Conservation (phyloP, 148 eudicot species). For the Chenopodium suecicum region DNA sequence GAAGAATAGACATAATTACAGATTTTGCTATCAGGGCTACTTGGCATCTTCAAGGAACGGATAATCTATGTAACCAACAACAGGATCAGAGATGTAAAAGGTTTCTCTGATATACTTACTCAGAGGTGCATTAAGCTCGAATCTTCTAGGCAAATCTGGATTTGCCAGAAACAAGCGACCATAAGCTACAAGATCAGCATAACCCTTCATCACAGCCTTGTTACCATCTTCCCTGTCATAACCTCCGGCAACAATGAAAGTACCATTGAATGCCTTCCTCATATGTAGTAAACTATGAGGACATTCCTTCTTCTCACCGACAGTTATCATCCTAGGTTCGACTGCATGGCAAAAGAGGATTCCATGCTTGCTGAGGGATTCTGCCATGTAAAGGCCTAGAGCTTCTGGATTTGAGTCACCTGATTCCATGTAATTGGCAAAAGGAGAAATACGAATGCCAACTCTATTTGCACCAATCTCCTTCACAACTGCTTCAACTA, state of each 20-base stretch:
- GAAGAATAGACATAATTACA: too few species aligned
- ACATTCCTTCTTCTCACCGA: conserved; percentile 23
- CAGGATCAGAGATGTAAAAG: conserved; percentile 38
- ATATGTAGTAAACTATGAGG: conserved; percentile 32
- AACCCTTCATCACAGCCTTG: conserved; percentile 31
- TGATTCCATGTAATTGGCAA: conserved; percentile 37
- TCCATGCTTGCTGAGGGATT: conserved; percentile 34
- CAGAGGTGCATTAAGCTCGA: conserved; percentile 39
- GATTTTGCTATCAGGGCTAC: neutral
- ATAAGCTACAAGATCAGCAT: conserved; percentile 40
- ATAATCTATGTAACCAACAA: conserved; percentile 47
- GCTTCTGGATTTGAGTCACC: conserved; percentile 37
- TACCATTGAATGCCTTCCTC: conserved; percentile 44
- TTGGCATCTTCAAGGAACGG: conserved; percentile 34
- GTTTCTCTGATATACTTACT: conserved; percentile 40
- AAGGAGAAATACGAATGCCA: conserved; percentile 43
- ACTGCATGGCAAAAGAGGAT: conserved; percentile 36
- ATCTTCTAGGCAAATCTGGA: conserved; percentile 45
- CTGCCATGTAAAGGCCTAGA: conserved; percentile 40
- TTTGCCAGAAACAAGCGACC: conserved; percentile 44
- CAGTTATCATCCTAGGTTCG: conserved; percentile 39
- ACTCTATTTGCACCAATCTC: conserved; percentile 43
- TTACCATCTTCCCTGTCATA: conserved; percentile 43
- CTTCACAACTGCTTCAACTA: conserved; percentile 34
- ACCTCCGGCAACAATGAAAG: conserved; percentile 45